Evolutionary conservation across 306 rosid genomes (phyloP).

Genomic region (Cicer bijugum): DNA sequence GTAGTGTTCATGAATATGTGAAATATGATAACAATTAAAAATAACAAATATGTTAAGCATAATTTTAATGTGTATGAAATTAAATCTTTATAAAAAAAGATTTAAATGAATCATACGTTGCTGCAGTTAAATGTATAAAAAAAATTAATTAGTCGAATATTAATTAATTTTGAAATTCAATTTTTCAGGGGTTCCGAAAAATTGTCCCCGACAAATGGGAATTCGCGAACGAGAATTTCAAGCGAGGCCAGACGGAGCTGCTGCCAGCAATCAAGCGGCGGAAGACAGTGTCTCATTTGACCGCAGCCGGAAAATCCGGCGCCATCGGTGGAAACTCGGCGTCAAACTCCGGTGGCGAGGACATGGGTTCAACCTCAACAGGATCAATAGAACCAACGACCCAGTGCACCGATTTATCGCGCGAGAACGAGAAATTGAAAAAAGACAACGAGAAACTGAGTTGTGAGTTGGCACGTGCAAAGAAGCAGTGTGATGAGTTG

Average conservation of each 20-base stretch:
- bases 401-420: constrained; percentile 52
- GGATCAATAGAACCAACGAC: constrained; percentile 57
- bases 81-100: too few species aligned
- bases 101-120: too few species aligned
- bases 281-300: constrained; percentile 40
- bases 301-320: constrained; percentile 38
- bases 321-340: constrained; percentile 48
- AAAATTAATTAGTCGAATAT: too few species aligned
- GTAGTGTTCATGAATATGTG: too few species aligned
- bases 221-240: constrained; percentile 81
- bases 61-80: too few species aligned
- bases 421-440: constrained; percentile 70
- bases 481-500: constrained; percentile 70
- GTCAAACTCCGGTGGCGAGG: constrained; percentile 72
- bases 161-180: background rate
- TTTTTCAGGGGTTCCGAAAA: constrained; percentile 77
- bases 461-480: constrained; percentile 61
- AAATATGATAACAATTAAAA: too few species aligned
- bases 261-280: constrained; percentile 72
- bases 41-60: too few species aligned
- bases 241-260: constrained; percentile 64
- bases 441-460: constrained; percentile 69
- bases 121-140: too few species aligned
- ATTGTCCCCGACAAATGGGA: constrained; percentile 94
- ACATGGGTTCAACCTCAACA: constrained; percentile 74